A percentile compares a stretch with the other conserved stretches of the same genome.
Evolutionary conservation across 148 eudicot species (phyloP).

Genomic region (Hydrangea macrophylla): DNA sequence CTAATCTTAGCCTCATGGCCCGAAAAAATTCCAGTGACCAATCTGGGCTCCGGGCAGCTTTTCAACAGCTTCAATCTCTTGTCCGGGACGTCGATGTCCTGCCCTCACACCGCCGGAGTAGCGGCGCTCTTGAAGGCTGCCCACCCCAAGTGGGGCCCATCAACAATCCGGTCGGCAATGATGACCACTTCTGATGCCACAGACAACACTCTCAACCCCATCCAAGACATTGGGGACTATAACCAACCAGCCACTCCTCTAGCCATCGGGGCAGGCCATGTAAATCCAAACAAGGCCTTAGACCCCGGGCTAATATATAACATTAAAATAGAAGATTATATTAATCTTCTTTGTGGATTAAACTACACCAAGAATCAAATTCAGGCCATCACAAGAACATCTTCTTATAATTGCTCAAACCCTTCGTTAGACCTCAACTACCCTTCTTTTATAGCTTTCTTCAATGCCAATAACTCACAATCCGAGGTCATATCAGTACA

Average conservation of each 20-base stretch:
- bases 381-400: slow-evolving; percentile 26
- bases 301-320: slow-evolving; percentile 45
- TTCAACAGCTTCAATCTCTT: slow-evolving; percentile 29
- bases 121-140: slow-evolving; percentile 35
- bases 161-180: slow-evolving; percentile 40
- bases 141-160: slow-evolving; percentile 37
- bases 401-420: slow-evolving; percentile 23
- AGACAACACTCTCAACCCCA: slow-evolving; percentile 27
- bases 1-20: slow-evolving; percentile 46
- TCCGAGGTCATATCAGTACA: neutral
- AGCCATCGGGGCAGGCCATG: slow-evolving; percentile 39
- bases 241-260: slow-evolving; percentile 29
- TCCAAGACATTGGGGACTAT: slow-evolving; percentile 19
- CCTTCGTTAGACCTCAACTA: slow-evolving; percentile 42
- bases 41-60: slow-evolving; percentile 1
- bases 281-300: slow-evolving; percentile 38
- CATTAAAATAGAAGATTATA: slow-evolving; percentile 23
- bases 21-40: neutral
- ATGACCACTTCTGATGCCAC: slow-evolving; percentile 29
- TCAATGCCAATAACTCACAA: slow-evolving; percentile 11
- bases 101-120: slow-evolving; percentile 37
- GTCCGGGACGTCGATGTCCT: slow-evolving; percentile 42
- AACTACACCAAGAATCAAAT: slow-evolving; percentile 31
- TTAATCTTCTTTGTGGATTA: slow-evolving; percentile 35
- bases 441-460: slow-evolving; percentile 40